Base-by-base conservation (phyloP, 345 rosid species). In the Anastatica hierochuntica region DNA sequence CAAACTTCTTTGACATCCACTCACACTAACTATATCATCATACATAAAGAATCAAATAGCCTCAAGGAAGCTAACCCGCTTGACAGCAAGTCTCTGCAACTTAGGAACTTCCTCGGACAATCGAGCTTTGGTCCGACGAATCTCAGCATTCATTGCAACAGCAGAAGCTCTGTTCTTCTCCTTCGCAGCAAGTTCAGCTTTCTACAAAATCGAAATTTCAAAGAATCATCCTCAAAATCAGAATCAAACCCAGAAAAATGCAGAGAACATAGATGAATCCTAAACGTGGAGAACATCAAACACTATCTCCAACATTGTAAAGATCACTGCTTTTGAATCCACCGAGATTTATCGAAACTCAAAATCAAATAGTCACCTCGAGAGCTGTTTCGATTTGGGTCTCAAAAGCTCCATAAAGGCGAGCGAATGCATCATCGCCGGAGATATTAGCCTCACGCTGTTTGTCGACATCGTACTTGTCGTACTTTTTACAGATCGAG, bases 101-200 rank as follows among this genome's bases (percentile, higher is more conserved):
- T 85, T 83, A 2, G 94, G 94, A 61, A 85, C 85, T 62, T 88
- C 99, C 75, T 88, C 99, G 0, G 75, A 74, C 67, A 94, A 77
- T 41, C 86, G 74, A 21, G 94, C 97, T 71, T 94, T 94, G 10
- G 88, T 83, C 27, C 99, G 63, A 34, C 99, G 99, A 54, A 94
- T 79, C 82, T 94, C 99, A 29, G 94, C 99, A 44, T 94, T 88
- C 74, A 94, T 42, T 33, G 95, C 95, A 56, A 94, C 99, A 10
- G 81, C 85, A 50, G 99, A 71, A 40, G 94, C 99, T 65, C 80
- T 82, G 10, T 67, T 82, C 60, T 81, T 88, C 82, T 88, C 97
- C 47, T 68, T 94, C 2, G 86, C 56, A 68, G 87, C 95, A 56
- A 66, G 54, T 58, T 88, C 97, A 43, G 87, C 89, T 85, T 92